Evolutionary conservation across 176 grass and related monocot species (phyloP), one percentile per base, ranked within the genome.

Genomic region (Zea luxurians): DNA sequence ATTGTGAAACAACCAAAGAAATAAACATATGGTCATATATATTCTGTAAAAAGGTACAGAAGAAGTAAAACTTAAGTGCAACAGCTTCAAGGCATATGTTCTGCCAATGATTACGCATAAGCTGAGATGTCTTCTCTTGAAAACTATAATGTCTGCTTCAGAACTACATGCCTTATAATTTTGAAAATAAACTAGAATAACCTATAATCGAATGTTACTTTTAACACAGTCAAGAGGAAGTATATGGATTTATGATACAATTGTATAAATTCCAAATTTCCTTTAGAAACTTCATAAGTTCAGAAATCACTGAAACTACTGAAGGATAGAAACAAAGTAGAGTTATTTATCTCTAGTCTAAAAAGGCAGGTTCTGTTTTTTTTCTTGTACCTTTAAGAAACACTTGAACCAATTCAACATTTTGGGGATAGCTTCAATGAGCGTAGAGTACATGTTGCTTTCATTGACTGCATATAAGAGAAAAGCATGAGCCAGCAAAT

Each of bases 341-440:
- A 77, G 10, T 35, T 64, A 49, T 10, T 62, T 43, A 47, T 63
- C 47, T n/a, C 8, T 37, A 80, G 64, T 70, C 27, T 45, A 34
- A 54, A 88, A 88, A 75, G 46, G 16, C 36, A 75, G 41, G 49
- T 64, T 58, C 58, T 67, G 34, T 90, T 87, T 45, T 60, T 58
- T 52, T 45, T 60, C 50, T 52, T 67, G 38, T 92, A 89, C 89
- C 87, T 85, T 73, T 50, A 60, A 87, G 83, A 98, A 94, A 64
- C 84, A 68, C 55, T 79, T 82, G 60, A 87, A 83, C 95, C 95
- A 98, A 76, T 89, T 90, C 35, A 94, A 68, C 52, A 97, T 90
- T 74, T 84, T 90, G 46, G 95, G 95, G 74, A 94, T 85, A 44
- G 87, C 87, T 78, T 94, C 91, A 61, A 88, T 46, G 40, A 97